phyloP scores from a whole-genome alignment of 805 yeast species.

The Kodamaea hsintzibuensis region DNA sequence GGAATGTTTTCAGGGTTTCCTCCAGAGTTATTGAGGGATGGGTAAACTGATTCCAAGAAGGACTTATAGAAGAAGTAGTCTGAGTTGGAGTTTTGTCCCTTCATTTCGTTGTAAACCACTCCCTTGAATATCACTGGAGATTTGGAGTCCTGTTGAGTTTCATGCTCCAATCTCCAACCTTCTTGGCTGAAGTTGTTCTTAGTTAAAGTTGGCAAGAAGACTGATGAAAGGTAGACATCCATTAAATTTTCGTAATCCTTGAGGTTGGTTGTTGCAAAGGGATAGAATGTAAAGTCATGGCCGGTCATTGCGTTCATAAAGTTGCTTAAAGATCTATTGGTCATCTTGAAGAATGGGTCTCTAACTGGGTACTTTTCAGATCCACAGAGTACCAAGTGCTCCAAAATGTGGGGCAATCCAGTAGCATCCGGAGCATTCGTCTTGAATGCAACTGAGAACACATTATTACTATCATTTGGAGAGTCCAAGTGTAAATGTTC shows the following conservation, averaged over 20 bases:
- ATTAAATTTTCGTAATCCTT: constrained; percentile 81
- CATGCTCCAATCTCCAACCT: constrained; percentile 94
- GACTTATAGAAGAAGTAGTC: constrained; percentile 82
- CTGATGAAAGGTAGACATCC: constrained; percentile 86
- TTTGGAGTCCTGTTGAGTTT: constrained; percentile 51
- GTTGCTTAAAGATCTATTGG: constrained; percentile 88
- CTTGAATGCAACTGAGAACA: constrained; percentile 84
- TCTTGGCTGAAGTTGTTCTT: constrained; percentile 88
- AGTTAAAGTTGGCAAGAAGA: constrained; percentile 75
- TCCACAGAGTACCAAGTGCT: constrained; percentile 95
- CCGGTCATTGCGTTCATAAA: constrained; percentile 99
- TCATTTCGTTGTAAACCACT: constrained; percentile 97
- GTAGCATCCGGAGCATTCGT: constrained; percentile 95
- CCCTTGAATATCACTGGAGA: constrained; percentile 83
- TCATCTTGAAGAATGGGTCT: constrained; percentile 97
- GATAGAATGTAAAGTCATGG: constrained; percentile 92
- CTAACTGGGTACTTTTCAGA: constrained; percentile 88
- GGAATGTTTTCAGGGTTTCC: constrained; percentile 90
- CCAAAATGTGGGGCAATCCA: constrained; percentile 94
- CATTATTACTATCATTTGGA: constrained; percentile 76
- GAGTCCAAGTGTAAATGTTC: constrained; percentile 80
- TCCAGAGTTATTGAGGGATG: constrained; percentile 85
- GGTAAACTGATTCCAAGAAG: constrained; percentile 81
- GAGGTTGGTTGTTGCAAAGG: constrained; percentile 90
- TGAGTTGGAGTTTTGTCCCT: constrained; percentile 91